Evolutionary conservation across 768 basidiomycete species (phyloP), one percentile per base, ranked within the genome.

Genomic region (Exidia glandulosa): DNA sequence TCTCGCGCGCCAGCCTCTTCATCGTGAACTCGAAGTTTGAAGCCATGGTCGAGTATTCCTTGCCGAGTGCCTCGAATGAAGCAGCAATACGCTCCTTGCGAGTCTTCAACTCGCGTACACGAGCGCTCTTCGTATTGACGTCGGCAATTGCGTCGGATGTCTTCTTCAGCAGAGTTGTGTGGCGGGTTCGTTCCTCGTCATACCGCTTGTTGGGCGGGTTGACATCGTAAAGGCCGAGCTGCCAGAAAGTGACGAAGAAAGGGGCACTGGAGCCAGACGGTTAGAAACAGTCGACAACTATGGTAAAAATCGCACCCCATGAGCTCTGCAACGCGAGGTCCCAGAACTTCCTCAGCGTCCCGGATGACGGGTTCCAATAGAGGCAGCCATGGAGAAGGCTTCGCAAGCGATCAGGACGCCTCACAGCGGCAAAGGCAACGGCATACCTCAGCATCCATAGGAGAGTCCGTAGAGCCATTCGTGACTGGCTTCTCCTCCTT

Each of bases 211-310:
- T 76, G 0, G 94, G 93, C 13, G 90, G 87, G 1, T 82, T 74
- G 33, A 98, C 78, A 71, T 99, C 96, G 66, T 93, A 90, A 33
- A 88, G 87, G 1, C 91, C 88, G 57, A 98, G 73, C 70, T 97
- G 94, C 96, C 96, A 99, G 74, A 97, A 99, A 2, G 94, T 93
- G 52, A 90, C 73, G 67, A 94, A 97, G 74, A 99, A 98, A 2
- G 85, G 88, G 31, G 93, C 86, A 2, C 95, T 96, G 64, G 30
- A 57, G 48, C 59, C 13, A 27, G n/a, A 16, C 56, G 27, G 64
- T 57, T 23, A 59, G 60, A 57, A 36, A 57, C n/a, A n/a, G 36
- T 57, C 12, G 33, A 32, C 54, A 27, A 57, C 27, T 57, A 36
- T 23, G 30, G 41, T 37, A 57, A 55, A 32, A 60, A 55, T 25